phyloP scores from a whole-genome alignment of 768 basidiomycete genomes.

The Suillus occidentalis region DNA sequence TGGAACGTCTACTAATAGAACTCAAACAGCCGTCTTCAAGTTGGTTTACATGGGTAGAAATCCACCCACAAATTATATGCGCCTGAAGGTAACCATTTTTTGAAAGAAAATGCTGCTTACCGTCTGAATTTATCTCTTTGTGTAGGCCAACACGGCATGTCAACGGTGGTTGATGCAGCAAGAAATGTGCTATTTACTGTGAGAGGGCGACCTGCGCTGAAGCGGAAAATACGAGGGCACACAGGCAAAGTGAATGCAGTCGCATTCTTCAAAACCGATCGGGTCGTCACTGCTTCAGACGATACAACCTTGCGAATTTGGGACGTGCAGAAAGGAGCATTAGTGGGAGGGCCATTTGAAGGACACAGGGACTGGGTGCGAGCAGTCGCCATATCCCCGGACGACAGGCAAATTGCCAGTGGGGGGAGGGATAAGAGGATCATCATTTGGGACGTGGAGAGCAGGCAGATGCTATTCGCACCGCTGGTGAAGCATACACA shows the following conservation, averaged over 20 bases:
- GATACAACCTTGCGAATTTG: slow-evolving; percentile 23
- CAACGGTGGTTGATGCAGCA: background rate
- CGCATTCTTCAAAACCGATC: slow-evolving; percentile 30
- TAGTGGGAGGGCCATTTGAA: background rate
- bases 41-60: background rate
- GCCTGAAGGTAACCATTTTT: background rate
- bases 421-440: slow-evolving; percentile 32
- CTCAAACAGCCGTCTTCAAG: background rate
- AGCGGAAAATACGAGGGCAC: slow-evolving; percentile 15
- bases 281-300: slow-evolving; percentile 24
- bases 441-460: slow-evolving; percentile 32
- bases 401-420: slow-evolving; percentile 18
- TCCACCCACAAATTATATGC: background rate
- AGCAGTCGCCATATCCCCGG: slow-evolving; percentile 1
- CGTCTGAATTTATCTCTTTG: background rate
- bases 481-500: slow-evolving; percentile 9
- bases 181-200: background rate
- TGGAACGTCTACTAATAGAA: background rate
- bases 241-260: slow-evolving; percentile 26
- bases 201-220: background rate
- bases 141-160: background rate
- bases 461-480: background rate
- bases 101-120: background rate
- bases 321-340: slow-evolving; percentile 4
- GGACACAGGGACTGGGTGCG: slow-evolving; percentile 3